These are phyloP conservation scores for Cryphonectria naterciae DNA, from an alignment of 2,329 filamentous ascomycete genomes.

Conservation along the genomic window DNA sequence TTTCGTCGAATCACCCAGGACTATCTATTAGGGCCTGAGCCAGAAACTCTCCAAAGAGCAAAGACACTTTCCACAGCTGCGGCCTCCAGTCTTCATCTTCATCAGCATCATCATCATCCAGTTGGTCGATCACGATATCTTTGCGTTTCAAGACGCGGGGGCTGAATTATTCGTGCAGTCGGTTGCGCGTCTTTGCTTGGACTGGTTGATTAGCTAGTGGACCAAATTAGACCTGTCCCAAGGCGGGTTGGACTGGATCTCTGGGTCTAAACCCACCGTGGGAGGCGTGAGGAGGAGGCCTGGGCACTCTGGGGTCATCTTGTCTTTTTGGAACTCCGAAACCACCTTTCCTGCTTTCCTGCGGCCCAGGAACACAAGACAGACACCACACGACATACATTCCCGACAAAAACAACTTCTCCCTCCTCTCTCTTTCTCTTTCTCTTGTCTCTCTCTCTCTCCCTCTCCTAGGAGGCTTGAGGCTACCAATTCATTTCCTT, in stretches of 20 bases:
- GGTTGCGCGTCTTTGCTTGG: conserved; percentile 1
- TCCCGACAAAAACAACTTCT: neutral
- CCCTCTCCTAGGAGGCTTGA: neutral
- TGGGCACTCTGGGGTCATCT: neutral
- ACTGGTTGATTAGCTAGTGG: neutral
- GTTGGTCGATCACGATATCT: neutral
- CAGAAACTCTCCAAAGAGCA: no score
- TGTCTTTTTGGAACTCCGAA: conserved; percentile 20
- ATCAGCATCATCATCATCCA: neutral
- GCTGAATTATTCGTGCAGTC: conserved; percentile 3
- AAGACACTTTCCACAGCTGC: neutral
- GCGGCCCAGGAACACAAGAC: neutral
- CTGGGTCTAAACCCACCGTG: neutral
- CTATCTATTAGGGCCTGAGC: neutral
- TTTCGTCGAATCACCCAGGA: neutral
- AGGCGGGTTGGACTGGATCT: neutral
- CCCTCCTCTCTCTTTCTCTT: no score
- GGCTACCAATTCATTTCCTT: neutral
- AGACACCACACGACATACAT: neutral
- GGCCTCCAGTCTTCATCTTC: neutral
- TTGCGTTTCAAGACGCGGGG: neutral
- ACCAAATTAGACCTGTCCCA: conserved; percentile 2
- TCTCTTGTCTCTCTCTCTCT: no score
- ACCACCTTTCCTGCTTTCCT: conserved; percentile 16
- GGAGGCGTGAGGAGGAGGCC: neutral